A percentile compares a stretch with the other conserved stretches of the same genome.
phyloP scores from a whole-genome alignment of 2,329 filamentous ascomycete species.

The Monosporascus sp. region DNA sequence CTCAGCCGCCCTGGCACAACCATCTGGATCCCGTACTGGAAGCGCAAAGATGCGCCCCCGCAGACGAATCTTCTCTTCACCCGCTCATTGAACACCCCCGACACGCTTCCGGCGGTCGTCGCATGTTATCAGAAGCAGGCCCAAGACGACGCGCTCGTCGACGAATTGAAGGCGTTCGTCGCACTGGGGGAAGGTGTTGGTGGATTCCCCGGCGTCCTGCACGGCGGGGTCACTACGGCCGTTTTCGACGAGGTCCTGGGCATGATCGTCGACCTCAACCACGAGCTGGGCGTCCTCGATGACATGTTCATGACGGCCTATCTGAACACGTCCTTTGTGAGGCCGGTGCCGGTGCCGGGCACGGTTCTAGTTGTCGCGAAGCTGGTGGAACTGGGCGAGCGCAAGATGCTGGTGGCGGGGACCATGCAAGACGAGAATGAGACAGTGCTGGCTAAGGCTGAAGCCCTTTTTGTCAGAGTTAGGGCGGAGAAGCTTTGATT shows the following conservation, averaged over 20 bases:
- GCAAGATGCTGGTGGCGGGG: background rate
- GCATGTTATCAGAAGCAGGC: background rate
- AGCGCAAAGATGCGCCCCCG: background rate
- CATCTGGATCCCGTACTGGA: background rate
- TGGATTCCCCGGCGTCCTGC: background rate
- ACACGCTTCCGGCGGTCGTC: background rate
- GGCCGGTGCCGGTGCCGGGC: background rate
- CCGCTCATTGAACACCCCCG: background rate
- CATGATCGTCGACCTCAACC: background rate
- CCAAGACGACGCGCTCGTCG: background rate
- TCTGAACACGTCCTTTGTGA: background rate
- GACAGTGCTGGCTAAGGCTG: background rate
- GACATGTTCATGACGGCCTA: background rate
- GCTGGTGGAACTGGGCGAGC: background rate
- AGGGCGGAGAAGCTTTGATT: background rate
- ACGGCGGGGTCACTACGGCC: slow-evolving; percentile 1
- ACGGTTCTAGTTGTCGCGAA: background rate
- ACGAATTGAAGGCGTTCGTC: background rate
- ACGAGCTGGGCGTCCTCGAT: slow-evolving; percentile 3
- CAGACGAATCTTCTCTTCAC: background rate
- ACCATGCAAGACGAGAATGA: background rate
- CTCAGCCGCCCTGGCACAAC: background rate
- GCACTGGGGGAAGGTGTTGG: background rate
- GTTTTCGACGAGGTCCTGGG: slow-evolving; percentile 2
- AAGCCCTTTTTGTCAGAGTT: background rate